Conservation (phyloP, 306 rosid species). For the Alnus glutinosa region DNA sequence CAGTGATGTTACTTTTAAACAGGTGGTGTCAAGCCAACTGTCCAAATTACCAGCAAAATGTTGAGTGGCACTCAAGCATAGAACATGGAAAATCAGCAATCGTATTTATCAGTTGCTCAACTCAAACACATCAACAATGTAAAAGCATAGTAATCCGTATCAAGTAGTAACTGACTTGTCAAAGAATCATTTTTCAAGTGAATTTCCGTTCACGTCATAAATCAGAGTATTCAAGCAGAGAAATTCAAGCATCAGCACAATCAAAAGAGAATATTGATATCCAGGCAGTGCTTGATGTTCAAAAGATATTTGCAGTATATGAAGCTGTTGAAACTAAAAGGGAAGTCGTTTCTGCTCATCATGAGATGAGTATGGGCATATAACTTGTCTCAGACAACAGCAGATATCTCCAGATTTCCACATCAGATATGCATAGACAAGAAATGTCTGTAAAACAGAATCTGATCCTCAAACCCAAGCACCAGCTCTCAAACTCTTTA, state of each 20-base stretch:
- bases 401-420: neutral
- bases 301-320: neutral
- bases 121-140: neutral
- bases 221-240: neutral
- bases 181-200: neutral
- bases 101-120: neutral
- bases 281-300: neutral
- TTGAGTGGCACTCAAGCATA: neutral
- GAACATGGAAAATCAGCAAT: neutral
- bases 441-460: neutral
- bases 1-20: neutral
- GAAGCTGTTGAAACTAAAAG: neutral
- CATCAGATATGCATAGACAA: neutral
- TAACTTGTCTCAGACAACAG: neutral
- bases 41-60: neutral
- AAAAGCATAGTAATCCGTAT: neutral
- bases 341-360: neutral
- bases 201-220: neutral
- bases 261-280: neutral
- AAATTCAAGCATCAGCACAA: neutral
- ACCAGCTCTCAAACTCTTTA: neutral
- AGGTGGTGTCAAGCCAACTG: neutral
- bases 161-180: neutral
- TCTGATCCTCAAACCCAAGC: neutral
- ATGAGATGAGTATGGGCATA: neutral